Evolutionary conservation across 1,284 basidiomycete genomes (phyloP).

Genomic region (Fomitopsis betulina): DNA sequence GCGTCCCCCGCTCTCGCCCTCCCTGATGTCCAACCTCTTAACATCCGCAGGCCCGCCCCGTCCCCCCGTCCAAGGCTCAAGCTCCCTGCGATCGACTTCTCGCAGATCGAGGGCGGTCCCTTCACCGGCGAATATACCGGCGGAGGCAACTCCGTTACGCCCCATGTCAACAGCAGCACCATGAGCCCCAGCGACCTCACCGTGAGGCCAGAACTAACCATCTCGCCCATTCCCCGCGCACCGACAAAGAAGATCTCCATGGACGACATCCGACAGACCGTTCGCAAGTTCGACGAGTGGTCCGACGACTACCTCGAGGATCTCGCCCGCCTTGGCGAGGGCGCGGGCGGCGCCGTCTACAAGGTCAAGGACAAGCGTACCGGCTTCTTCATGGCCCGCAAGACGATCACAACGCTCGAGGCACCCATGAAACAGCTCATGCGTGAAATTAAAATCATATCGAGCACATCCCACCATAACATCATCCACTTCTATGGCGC

Average conservation of each 20-base stretch:
- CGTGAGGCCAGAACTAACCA: conserved; percentile 41
- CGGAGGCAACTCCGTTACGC: conserved; percentile 21
- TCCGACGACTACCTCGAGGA: conserved; percentile 73
- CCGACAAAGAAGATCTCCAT: conserved; percentile 24
- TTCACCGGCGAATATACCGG: conserved; percentile 29
- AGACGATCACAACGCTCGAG: conserved; percentile 93
- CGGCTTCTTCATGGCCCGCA: conserved; percentile 84
- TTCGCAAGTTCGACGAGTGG: conserved; percentile 42
- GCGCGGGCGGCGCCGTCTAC: conserved; percentile 93
- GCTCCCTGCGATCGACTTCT: conserved; percentile 27
- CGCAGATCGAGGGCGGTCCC: conserved; percentile 16
- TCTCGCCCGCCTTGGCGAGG: conserved; percentile 82
- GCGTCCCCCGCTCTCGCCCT: conserved; percentile 35
- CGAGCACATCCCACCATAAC: conserved; percentile 80
- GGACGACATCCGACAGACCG: conserved; percentile 29
- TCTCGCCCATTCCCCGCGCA: conserved; percentile 23
- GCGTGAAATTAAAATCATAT: conserved; percentile 89
- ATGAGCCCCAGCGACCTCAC: conserved; percentile 47
- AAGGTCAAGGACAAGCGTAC: conserved; percentile 82
- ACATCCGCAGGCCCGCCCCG: conserved; percentile 33
- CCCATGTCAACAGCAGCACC: conserved; percentile 25
- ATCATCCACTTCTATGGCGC: conserved; percentile 94
- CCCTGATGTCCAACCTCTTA: conserved; percentile 35
- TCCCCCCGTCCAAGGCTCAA: conserved; percentile 23
- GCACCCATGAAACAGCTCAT: conserved; percentile 92